Evolutionary conservation across 73 alveolate genomes (phyloP), one percentile per base, ranked within the genome.

Genomic region (Paramecium octaurelia): DNA sequence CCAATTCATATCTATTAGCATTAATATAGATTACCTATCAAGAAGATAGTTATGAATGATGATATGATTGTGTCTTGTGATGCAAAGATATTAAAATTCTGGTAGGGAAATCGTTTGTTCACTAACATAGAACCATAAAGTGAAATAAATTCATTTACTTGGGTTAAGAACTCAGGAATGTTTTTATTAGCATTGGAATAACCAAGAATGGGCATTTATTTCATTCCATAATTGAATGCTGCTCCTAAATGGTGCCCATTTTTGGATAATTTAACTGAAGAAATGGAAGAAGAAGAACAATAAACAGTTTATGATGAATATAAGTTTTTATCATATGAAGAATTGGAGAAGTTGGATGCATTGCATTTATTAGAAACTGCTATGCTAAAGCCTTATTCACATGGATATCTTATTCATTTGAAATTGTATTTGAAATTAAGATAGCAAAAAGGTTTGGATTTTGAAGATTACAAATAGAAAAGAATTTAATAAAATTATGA

Each of bases 201-300:
- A 75, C 97, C 95, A 58, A 95, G 95, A 95, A 94, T 95, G 31
- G 98, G 95, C 73, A 95, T 94, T 24, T 95, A 92, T 92, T 95
- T 95, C 58, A 75, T 95, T 14, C 98, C 98, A 27, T 96, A 95
- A 92, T 85, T 95, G 16, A 97, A 96, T 27, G 94, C 96, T 40
- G 97, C 98, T 9, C 97, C 98, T 23, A 95, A 92, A 95, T 95
- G 98, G 98, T 96, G 97, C 23, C 93, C 96, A 70, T 95, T 95
- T 92, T 83, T 95, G 83, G 98, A 95, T 86, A 95, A 95, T 88
- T 92, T 95, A 14, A 95, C 98, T 2, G 98, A 95, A 92, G 98
- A 95, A 94, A 90, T 95, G 92, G 98, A 87, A 18, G 93, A 87
- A 12, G 86, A 73, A 20, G 46, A 87, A 34, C 42, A 58, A 16